Conservation (phyloP, 495 filamentous ascomycete species). For the Neohortaea acidophila region DNA sequence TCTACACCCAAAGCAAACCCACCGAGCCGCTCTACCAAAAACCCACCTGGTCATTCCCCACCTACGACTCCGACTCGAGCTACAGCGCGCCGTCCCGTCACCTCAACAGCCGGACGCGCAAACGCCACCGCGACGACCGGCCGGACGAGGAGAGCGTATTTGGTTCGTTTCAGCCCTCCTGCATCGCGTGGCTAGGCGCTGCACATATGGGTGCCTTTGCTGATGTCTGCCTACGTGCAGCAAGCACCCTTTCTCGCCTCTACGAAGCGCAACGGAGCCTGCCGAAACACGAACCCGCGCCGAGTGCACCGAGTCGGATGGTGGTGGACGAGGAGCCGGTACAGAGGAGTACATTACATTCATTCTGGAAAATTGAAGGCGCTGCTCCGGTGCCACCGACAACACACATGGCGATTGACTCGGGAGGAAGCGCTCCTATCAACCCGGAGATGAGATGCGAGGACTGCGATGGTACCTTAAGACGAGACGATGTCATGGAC, state of each 20-base stretch:
- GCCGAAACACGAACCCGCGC: conserved; percentile 3
- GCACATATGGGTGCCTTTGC: background rate
- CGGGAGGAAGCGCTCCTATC: background rate
- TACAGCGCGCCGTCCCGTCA: background rate
- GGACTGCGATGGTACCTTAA: conserved; percentile 23
- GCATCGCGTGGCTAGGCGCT: conserved; percentile 1
- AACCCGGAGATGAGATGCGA: conserved; percentile 18
- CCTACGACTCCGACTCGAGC: conserved; percentile 6
- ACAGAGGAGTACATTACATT: conserved; percentile 25
- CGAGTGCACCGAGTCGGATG: conserved; percentile 1
- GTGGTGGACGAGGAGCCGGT: too few relatives aligned
- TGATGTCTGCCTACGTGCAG: conserved; percentile 11
- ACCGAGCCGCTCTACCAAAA: conserved; percentile 9
- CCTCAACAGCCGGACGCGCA: conserved; percentile 21
- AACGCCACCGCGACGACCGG: conserved; percentile 25
- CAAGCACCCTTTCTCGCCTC: conserved; percentile 24
- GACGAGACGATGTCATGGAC: conserved; percentile 18
- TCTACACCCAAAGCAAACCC: conserved; percentile 12
- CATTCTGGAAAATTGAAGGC: conserved; percentile 25
- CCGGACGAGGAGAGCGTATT: conserved; percentile 25
- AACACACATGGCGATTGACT: background rate
- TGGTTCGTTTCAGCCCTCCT: conserved; percentile 22
- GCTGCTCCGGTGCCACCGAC: conserved; percentile 7
- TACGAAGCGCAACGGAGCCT: conserved; percentile 23
- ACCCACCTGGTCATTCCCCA: conserved; percentile 9